Conservation (phyloP, 345 rosid genomes). For the Hypericum androsaemum region DNA sequence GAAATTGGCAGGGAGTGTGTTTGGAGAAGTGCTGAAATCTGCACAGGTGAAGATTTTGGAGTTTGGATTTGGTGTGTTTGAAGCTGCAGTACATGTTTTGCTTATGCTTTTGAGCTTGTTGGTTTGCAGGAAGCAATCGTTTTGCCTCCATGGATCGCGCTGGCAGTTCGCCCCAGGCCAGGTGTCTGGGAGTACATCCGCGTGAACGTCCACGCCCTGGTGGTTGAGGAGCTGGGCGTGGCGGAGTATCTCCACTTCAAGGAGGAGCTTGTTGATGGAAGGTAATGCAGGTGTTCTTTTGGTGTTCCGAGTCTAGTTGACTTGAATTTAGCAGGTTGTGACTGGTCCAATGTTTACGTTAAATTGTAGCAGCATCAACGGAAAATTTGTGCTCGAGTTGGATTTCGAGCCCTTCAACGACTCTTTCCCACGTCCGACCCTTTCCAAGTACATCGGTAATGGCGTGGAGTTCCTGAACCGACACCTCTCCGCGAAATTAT, state of each 20-base stretch:
- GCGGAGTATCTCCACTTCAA: constrained; percentile 84
- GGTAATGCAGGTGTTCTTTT: constrained; percentile 23
- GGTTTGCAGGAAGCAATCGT: constrained; percentile 74
- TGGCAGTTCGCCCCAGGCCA: constrained; percentile 91
- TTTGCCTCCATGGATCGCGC: constrained; percentile 80
- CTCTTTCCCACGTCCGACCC: constrained; percentile 85
- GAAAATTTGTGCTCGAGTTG: constrained; percentile 77
- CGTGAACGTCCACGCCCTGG: constrained; percentile 70
- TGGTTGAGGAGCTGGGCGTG: constrained; percentile 66
- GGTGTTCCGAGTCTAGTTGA: neutral
- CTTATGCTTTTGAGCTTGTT: constrained; percentile 2
- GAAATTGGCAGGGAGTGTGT: constrained; percentile 45
- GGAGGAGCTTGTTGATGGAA: constrained; percentile 95
- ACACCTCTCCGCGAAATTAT: constrained; percentile 86
- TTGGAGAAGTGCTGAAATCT: constrained; percentile 54
- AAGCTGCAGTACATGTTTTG: neutral
- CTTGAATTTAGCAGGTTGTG: neutral
- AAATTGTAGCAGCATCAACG: constrained; percentile 43
- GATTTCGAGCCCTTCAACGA: constrained; percentile 94
- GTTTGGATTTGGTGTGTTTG: neutral
- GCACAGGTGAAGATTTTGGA: constrained; percentile 39
- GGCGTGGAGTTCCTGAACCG: constrained; percentile 98
- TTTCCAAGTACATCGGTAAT: constrained; percentile 73
- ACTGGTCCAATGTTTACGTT: constrained; percentile 6
- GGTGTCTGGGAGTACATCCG: constrained; percentile 93